A percentile compares a stretch with the other conserved stretches of the same genome.
Conservation (phyloP, 2,329 filamentous ascomycete species). For the Aspergillus costaricaensis region DNA sequence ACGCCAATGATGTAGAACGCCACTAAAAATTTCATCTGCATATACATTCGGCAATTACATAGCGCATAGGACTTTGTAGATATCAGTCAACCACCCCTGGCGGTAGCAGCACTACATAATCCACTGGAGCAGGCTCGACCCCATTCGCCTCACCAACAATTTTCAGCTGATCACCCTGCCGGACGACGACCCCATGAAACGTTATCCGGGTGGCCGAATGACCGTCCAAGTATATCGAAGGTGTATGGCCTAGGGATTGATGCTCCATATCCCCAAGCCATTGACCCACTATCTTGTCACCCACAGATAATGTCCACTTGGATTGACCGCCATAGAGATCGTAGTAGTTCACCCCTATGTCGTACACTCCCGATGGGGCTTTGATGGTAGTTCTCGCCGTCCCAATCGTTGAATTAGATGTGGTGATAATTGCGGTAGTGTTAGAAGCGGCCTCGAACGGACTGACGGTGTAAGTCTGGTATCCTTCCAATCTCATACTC, state of each 20-base stretch:
- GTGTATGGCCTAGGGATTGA: constrained; percentile 59
- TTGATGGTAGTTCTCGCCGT: constrained; percentile 51
- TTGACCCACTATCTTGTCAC: constrained; percentile 53
- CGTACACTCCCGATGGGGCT: constrained; percentile 58
- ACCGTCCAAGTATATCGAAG: constrained; percentile 62
- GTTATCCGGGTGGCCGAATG: constrained; percentile 66
- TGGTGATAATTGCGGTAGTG: constrained; percentile 57
- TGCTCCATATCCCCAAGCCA: constrained; percentile 66
- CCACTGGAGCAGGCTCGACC: constrained; percentile 64
- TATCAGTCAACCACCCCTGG: constrained; percentile 56
- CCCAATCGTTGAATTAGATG: constrained; percentile 54
- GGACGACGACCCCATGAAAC: constrained; percentile 54
- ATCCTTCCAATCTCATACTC: constrained; percentile 62
- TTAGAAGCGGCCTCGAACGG: constrained; percentile 64
- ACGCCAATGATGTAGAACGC: too few species aligned
- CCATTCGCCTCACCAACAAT: constrained; percentile 62
- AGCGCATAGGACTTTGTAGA: neutral
- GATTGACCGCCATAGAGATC: constrained; percentile 62
- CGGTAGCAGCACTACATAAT: constrained; percentile 67
- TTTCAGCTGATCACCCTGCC: constrained; percentile 55
- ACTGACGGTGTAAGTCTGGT: constrained; percentile 54
- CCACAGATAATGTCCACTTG: constrained; percentile 58
- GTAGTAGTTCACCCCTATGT: constrained; percentile 68
- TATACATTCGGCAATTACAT: too few species aligned
- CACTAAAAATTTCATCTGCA: too few species aligned